These are phyloP conservation scores for Penicillium maclennaniae DNA, from an alignment of 495 filamentous ascomycete genomes.

Conservation along the genomic window DNA sequence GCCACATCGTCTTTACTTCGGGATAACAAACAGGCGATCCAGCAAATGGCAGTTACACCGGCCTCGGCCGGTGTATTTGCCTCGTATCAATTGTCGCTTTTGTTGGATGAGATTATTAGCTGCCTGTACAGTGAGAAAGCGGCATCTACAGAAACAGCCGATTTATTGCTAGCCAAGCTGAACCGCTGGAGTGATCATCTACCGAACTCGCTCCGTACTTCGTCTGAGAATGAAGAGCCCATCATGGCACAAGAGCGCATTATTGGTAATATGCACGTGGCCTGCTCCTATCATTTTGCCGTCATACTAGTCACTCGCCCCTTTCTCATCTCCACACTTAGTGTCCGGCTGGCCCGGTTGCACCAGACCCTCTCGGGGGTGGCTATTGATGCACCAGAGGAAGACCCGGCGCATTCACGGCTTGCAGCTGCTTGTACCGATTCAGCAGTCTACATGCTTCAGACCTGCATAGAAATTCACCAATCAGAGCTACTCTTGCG, in stretches of 20 bases:
- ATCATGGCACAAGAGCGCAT: slow-evolving; percentile 26
- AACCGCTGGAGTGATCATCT: slow-evolving; percentile 36
- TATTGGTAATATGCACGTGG: slow-evolving; percentile 38
- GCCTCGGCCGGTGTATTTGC: slow-evolving; percentile 25
- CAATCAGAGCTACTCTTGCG: slow-evolving; percentile 29
- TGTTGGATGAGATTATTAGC: slow-evolving; percentile 35
- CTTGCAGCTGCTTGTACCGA: slow-evolving; percentile 37
- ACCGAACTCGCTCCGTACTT: slow-evolving; percentile 23
- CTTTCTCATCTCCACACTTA: slow-evolving; percentile 36
- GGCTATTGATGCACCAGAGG: slow-evolving; percentile 8
- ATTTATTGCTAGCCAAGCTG: slow-evolving; percentile 30
- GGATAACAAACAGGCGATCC: slow-evolving; percentile 12
- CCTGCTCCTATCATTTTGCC: slow-evolving; percentile 43
- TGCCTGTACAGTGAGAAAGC: slow-evolving; percentile 31
- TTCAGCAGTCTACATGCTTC: slow-evolving; percentile 41
- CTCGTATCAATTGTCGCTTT: slow-evolving; percentile 31
- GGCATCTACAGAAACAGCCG: slow-evolving; percentile 32
- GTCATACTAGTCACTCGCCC: slow-evolving; percentile 41
- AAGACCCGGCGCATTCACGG: slow-evolving; percentile 34
- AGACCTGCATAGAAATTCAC: slow-evolving; percentile 36
- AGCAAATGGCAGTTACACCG: neutral
- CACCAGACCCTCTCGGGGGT: slow-evolving; percentile 23
- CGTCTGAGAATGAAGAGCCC: slow-evolving; percentile 15
- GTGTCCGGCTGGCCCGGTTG: slow-evolving; percentile 33
- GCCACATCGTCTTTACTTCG: slow-evolving; percentile 29